phyloP scores from a whole-genome alignment of 371 early-diverging fungal genomes.

The Syncephalastrum sp. region DNA sequence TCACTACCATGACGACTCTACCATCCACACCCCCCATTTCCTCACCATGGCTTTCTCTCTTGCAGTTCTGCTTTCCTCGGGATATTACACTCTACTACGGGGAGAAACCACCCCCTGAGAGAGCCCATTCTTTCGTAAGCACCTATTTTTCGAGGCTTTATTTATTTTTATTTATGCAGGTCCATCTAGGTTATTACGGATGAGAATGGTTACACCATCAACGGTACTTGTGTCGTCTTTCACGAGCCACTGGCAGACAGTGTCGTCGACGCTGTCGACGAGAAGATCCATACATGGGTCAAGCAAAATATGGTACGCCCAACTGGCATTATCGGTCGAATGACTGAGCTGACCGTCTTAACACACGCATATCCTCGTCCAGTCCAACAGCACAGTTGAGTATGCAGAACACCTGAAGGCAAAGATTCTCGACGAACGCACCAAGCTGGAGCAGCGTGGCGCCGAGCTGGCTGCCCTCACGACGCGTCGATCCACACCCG shows the following conservation, averaged over 20 bases:
- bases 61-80: slow-evolving; percentile 80
- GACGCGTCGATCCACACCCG: slow-evolving; percentile 20
- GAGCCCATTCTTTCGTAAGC: slow-evolving; percentile 70
- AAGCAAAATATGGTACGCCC: slow-evolving; percentile 47
- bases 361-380: not conserved
- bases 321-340: too few relatives aligned
- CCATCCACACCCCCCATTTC: slow-evolving; percentile 5
- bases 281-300: slow-evolving; percentile 52
- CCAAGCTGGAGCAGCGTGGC: slow-evolving; percentile 19
- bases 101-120: slow-evolving; percentile 58
- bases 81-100: slow-evolving; percentile 57
- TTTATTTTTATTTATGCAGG: not conserved
- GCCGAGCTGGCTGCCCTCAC: slow-evolving; percentile 14
- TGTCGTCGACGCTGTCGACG: slow-evolving; percentile 46
- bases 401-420: slow-evolving; percentile 50
- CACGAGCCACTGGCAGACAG: slow-evolving; percentile 57
- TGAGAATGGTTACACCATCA: slow-evolving; percentile 62
- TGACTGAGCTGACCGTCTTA: not conserved
- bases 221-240: slow-evolving; percentile 72
- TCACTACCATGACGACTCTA: not conserved
- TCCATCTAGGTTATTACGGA: slow-evolving; percentile 62
- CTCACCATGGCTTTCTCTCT: not conserved
- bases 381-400: slow-evolving; percentile 55
- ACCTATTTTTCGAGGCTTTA: not conserved
- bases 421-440: slow-evolving; percentile 39